Conservation (phyloP, 129 eudicot species). For the Pseudognaphalium luteoalbum region DNA sequence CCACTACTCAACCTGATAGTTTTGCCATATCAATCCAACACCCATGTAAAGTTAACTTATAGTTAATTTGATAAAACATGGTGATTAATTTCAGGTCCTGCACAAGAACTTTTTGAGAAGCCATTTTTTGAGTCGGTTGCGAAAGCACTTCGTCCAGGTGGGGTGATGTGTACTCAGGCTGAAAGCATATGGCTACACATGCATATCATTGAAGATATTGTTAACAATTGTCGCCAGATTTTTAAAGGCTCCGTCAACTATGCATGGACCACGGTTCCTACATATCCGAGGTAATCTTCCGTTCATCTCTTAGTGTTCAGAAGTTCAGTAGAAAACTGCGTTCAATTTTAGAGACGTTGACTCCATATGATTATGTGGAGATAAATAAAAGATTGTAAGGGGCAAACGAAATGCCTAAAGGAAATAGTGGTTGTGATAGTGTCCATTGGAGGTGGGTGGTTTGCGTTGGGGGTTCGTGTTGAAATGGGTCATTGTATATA, state of each 20-base stretch:
- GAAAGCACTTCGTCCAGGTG: conserved; percentile 95
- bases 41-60: not conserved
- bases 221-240: conserved; percentile 78
- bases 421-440: not conserved
- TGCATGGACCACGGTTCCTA: conserved; percentile 96
- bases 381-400: not conserved
- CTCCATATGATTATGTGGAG: not conserved
- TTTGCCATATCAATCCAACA: not conserved
- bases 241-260: conserved; percentile 96
- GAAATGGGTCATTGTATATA: not conserved
- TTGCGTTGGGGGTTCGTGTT: not conserved
- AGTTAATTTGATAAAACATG: conserved; percentile 4
- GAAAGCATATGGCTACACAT: conserved; percentile 99
- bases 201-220: conserved; percentile 97
- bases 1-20: not conserved
- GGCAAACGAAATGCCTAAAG: not conserved
- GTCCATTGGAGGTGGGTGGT: not conserved
- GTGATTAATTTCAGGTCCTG: conserved; percentile 67
- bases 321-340: not conserved
- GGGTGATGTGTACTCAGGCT: conserved; percentile 96
- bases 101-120: conserved; percentile 90
- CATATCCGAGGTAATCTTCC: conserved; percentile 70
- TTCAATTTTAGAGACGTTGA: not conserved
- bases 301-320: not conserved
- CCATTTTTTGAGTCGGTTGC: conserved; percentile 93